Evolutionary conservation across 192 early-diverging fungal species (phyloP), one percentile per base, ranked within the genome.

Genomic region (Funneliformis mosseae): DNA sequence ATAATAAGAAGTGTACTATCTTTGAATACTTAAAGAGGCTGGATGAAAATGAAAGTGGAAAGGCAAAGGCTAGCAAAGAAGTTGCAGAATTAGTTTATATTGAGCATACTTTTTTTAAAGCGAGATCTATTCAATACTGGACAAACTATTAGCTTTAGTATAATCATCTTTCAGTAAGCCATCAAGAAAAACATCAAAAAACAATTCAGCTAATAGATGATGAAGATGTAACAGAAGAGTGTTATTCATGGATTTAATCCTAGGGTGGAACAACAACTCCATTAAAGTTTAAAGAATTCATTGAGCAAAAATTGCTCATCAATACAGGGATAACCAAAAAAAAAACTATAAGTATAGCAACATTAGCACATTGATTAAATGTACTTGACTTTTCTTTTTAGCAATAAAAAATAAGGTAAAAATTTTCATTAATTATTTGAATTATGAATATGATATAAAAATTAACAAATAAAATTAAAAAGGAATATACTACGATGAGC

Each of bases 401-500:
- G n/a, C n/a, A n/a, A n/a, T n/a, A n/a, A n/a, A n/a, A n/a, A n/a
- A n/a, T n/a, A n/a, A n/a, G n/a, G n/a, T n/a, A n/a, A n/a, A n/a
- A n/a, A n/a, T n/a, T n/a, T n/a, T 70, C 38, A n/a, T 42, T 38
- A 10, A 70, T 70, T n/a, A 10, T n/a, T n/a, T 70, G 8, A 41
- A 41, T 70, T 70, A 70, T 10, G 42, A n/a, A n/a, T n/a, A n/a
- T n/a, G n/a, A 48, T 27, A 27, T 16, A 27, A 12, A 74, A 48
- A 11, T 74, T 48, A n/a, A n/a, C n/a, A 9, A 27, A 25, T 74
- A 43, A 21, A 72, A 67, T 10, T 67, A n/a, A n/a, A n/a, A 77
- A 45, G 75, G 46, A 1, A 45, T 77, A 4, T 80, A 80, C 39
- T 60, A 78, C 23, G 81, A 84, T 75, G 79, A 71, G 0, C 79